These are phyloP conservation scores for Alectoria sarmentosa DNA, from an alignment of 495 filamentous ascomycete species.

Conservation along the genomic window DNA sequence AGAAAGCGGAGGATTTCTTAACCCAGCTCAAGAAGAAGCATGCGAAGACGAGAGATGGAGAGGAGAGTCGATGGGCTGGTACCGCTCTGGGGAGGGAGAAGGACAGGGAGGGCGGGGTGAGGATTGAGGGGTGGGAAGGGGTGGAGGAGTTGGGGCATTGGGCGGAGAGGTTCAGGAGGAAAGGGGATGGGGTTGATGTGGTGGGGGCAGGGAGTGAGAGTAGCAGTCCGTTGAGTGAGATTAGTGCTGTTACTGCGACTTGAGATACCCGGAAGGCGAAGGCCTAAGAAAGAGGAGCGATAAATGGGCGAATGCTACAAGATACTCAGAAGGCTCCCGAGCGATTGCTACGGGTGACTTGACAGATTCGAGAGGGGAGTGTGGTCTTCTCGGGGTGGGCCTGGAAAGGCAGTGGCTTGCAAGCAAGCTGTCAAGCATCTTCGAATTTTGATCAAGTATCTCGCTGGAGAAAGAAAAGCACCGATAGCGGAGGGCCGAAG, in stretches of 20 bases:
- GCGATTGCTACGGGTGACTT: background rate
- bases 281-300: background rate
- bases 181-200: background rate
- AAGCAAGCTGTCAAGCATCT: too few relatives aligned
- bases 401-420: background rate
- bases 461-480: background rate
- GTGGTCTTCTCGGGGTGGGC: background rate
- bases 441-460: too few relatives aligned
- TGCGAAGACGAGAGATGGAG: conserved; percentile 58
- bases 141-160: conserved; percentile 62
- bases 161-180: conserved; percentile 30
- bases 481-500: background rate
- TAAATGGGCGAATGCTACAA: background rate
- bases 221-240: conserved; percentile 24
- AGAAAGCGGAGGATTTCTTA: conserved; percentile 57
- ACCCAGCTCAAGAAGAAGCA: conserved; percentile 73
- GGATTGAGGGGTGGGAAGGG: conserved; percentile 61
- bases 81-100: conserved; percentile 66
- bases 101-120: conserved; percentile 54
- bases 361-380: background rate
- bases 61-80: conserved; percentile 72
- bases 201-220: conserved; percentile 15
- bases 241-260: conserved; percentile 13
- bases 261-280: background rate
- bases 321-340: background rate